A percentile compares a stretch with the other conserved stretches of the same genome.
phyloP scores from a whole-genome alignment of 1,284 basidiomycete species.

The Calocybe gambosa region DNA sequence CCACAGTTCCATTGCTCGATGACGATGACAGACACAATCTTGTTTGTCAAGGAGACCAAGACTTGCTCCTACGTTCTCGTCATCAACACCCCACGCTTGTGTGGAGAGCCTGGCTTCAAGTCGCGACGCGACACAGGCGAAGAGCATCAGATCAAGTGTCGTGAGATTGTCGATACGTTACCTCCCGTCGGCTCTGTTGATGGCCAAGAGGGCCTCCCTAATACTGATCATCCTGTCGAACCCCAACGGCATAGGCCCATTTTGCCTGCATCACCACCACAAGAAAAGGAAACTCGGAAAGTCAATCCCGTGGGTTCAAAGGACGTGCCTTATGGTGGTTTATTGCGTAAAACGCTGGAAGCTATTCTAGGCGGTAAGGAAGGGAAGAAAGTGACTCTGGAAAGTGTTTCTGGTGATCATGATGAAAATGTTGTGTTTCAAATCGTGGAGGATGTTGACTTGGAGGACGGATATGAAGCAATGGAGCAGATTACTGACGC shows the following conservation, averaged over 20 bases:
- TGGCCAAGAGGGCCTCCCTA: conserved; percentile 31
- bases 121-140: conserved; percentile 61
- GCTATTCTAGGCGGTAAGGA: conserved; percentile 34
- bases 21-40: conserved; percentile 80
- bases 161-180: conserved; percentile 54
- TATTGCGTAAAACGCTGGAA: conserved; percentile 36
- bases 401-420: conserved; percentile 31
- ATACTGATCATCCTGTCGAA: conserved; percentile 51
- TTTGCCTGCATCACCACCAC: conserved; percentile 35
- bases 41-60: conserved; percentile 87
- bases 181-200: conserved; percentile 15
- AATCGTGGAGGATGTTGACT: conserved; percentile 42
- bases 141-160: conserved; percentile 67
- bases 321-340: conserved; percentile 27
- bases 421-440: conserved; percentile 54
- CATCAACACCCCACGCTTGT: conserved; percentile 88
- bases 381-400: conserved; percentile 31
- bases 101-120: conserved; percentile 85
- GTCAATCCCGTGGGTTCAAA: conserved; percentile 18
- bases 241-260: conserved; percentile 42
- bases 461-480: conserved; percentile 28
- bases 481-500: conserved; percentile 30
- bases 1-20: conserved; percentile 89
- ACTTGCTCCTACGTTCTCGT: conserved; percentile 90
- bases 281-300: conserved; percentile 17